These are phyloP conservation scores for Oxyria digyna DNA, from an alignment of 148 eudicot genomes.

Conservation along the genomic window DNA sequence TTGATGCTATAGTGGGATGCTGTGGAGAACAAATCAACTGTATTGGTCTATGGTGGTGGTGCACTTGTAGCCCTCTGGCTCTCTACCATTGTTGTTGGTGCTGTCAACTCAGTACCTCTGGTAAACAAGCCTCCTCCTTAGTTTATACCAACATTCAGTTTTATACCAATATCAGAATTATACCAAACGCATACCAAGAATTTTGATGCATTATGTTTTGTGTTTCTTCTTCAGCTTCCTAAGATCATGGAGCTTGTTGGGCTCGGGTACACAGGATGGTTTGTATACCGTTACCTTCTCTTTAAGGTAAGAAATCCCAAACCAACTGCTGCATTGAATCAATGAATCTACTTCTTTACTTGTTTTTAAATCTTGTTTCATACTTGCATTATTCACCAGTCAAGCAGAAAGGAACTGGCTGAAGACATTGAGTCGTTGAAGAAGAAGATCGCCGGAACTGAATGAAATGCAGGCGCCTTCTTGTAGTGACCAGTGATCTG, in stretches of 20 bases:
- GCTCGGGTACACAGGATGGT: slow-evolving; percentile 98
- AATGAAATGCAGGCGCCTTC: slow-evolving; percentile 13
- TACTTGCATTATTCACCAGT: slow-evolving; percentile 20
- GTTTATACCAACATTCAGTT: no score
- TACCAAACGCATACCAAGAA: no score
- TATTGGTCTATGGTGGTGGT: slow-evolving; percentile 92
- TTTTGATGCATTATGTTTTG: not conserved
- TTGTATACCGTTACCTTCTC: slow-evolving; percentile 96
- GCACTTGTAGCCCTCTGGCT: slow-evolving; percentile 87
- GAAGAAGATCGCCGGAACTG: slow-evolving; percentile 77
- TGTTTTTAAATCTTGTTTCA: not conserved
- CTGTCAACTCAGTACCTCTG: slow-evolving; percentile 91
- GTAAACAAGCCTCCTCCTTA: slow-evolving; percentile 24
- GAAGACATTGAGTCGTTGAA: slow-evolving; percentile 63
- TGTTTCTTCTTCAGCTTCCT: slow-evolving; percentile 52
- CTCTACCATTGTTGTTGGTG: slow-evolving; percentile 68
- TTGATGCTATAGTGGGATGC: slow-evolving; percentile 69
- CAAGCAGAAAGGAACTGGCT: slow-evolving; percentile 77
- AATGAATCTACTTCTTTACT: not conserved
- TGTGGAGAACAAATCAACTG: slow-evolving; percentile 94
- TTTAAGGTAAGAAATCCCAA: slow-evolving; percentile 57
- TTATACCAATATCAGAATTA: no score
- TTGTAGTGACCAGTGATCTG: not conserved
- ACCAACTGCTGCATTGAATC: not conserved
- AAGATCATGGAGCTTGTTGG: slow-evolving; percentile 98